Evolutionary conservation across 306 rosid genomes (phyloP).

Genomic region (Glycine soja): DNA sequence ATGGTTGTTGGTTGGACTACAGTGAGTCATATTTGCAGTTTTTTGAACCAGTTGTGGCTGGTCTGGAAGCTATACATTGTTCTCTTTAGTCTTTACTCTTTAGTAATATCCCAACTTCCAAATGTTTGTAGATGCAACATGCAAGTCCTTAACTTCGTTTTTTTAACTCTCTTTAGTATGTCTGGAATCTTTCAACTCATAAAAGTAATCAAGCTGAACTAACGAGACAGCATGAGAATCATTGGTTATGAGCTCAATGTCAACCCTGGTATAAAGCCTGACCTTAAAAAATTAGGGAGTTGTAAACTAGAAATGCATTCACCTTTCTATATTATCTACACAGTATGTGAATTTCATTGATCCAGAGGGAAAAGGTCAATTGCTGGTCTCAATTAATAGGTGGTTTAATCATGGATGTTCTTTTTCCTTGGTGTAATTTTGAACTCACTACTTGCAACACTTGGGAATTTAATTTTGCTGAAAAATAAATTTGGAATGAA

Average conservation of each 20-base stretch:
- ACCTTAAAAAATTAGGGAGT: constrained; percentile 27
- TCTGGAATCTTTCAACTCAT: constrained; percentile 7
- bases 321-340: constrained; percentile 10
- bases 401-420: not conserved
- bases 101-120: constrained; percentile 9
- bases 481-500: constrained; percentile 3
- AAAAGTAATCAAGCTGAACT: not conserved
- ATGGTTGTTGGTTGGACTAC: constrained; percentile 12
- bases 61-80: constrained; percentile 12
- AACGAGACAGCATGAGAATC: constrained; percentile 4
- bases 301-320: constrained; percentile 11
- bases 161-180: not conserved
- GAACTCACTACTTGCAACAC: not conserved
- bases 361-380: not conserved
- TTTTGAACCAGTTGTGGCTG: constrained; percentile 4
- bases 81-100: not conserved
- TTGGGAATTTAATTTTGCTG: constrained; percentile 33
- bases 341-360: constrained; percentile 28
- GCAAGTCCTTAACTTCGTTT: not conserved
- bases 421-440: not conserved
- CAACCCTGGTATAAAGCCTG: not conserved
- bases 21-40: not conserved
- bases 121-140: constrained; percentile 15
- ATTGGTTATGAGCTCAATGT: not conserved
- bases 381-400: constrained; percentile 13